phyloP scores from a whole-genome alignment of 768 basidiomycete genomes.

The Cyclocybe cylindracea region DNA sequence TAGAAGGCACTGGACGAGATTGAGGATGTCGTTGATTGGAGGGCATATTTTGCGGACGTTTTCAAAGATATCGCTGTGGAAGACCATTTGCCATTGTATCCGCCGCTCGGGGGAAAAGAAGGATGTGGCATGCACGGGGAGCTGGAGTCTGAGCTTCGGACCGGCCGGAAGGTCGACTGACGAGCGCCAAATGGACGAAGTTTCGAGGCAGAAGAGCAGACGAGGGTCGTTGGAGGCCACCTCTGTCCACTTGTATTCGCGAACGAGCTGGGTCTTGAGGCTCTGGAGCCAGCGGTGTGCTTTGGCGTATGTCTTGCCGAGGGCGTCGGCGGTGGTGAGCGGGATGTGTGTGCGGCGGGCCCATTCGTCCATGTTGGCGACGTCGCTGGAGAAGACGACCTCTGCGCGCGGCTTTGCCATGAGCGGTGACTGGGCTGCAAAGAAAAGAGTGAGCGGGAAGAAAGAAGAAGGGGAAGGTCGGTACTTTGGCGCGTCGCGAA shows the following conservation, averaged over 20 bases:
- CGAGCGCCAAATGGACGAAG: conserved; percentile 77
- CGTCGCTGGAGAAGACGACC: conserved; percentile 78
- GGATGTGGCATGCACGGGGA: conserved; percentile 78
- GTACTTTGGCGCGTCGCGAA: not conserved
- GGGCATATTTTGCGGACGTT: conserved; percentile 67
- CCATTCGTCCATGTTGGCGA: conserved; percentile 84
- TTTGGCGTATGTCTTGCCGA: conserved; percentile 78
- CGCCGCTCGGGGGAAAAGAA: conserved; percentile 86
- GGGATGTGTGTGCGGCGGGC: conserved; percentile 77
- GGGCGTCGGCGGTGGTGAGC: conserved; percentile 79
- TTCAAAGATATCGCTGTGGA: conserved; percentile 77
- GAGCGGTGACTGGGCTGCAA: conserved; percentile 14
- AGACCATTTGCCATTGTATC: conserved; percentile 90
- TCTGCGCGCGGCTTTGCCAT: conserved; percentile 40
- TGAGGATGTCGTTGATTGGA: conserved; percentile 70
- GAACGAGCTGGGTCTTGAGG: conserved; percentile 64
- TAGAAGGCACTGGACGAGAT: conserved; percentile 70
- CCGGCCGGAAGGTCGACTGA: conserved; percentile 75
- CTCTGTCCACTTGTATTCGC: conserved; percentile 72
- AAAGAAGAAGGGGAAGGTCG: conserved; percentile 17
- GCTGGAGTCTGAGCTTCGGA: conserved; percentile 69
- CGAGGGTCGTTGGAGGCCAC: conserved; percentile 58
- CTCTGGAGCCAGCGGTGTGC: conserved; percentile 75
- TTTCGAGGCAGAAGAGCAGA: conserved; percentile 80
- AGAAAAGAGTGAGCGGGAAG: conserved; percentile 9